Conservation (phyloP, 768 basidiomycete genomes). For the Jaapia argillacea region DNA sequence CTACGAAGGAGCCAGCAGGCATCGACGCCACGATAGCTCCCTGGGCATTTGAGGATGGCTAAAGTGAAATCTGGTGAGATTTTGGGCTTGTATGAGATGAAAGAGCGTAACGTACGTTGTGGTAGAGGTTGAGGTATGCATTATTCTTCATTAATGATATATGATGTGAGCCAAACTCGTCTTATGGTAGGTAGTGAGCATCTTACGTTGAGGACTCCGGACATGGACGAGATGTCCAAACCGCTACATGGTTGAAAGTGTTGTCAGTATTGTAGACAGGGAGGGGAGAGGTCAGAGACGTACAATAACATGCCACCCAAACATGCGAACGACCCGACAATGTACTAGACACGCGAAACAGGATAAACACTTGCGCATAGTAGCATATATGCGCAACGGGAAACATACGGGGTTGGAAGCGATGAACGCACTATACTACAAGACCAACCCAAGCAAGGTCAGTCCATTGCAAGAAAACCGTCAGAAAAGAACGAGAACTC, state of each 20-base stretch:
- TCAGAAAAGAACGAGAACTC: too few species aligned
- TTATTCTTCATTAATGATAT: slow-evolving; percentile 16
- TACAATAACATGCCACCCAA: slow-evolving; percentile 75
- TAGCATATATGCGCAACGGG: too few species aligned
- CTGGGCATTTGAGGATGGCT: slow-evolving; percentile 46
- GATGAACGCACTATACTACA: slow-evolving; percentile 44
- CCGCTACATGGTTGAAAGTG: too few species aligned
- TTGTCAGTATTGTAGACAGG: too few species aligned
- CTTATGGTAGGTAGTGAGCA: not conserved
- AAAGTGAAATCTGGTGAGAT: not conserved
- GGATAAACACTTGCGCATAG: too few species aligned
- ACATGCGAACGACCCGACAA: slow-evolving; percentile 75
- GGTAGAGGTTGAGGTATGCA: slow-evolving; percentile 22
- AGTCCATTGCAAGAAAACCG: too few species aligned
- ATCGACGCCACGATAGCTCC: slow-evolving; percentile 73
- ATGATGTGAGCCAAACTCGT: too few species aligned
- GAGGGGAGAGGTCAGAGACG: too few species aligned
- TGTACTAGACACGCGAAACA: too few species aligned
- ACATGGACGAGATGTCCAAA: slow-evolving; percentile 78
- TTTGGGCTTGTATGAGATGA: not conserved
- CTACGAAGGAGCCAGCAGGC: slow-evolving; percentile 66
- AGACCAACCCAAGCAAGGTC: too few species aligned
- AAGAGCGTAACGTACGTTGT: slow-evolving; percentile 11
- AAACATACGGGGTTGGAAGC: slow-evolving; percentile 53
- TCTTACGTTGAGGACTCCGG: slow-evolving; percentile 53